These are phyloP conservation scores for Hemisphaericaspora xylofermentans DNA, from an alignment of 1,139 yeast species.

Conservation along the genomic window DNA sequence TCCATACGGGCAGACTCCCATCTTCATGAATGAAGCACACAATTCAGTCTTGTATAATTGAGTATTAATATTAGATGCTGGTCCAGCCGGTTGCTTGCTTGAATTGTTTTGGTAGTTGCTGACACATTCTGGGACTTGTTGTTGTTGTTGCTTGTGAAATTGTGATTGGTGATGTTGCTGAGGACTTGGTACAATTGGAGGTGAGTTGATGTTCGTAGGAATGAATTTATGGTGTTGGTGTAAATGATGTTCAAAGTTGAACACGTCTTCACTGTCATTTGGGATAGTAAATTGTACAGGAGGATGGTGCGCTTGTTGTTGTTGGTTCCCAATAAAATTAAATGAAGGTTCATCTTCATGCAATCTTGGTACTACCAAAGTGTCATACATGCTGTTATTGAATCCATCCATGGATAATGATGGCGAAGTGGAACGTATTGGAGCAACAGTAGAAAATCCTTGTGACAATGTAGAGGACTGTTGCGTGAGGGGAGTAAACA, in stretches of 20 bases:
- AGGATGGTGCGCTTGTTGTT: not conserved
- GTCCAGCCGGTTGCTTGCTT: not conserved
- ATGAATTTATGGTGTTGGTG: constrained; percentile 11
- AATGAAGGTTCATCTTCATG: constrained; percentile 2
- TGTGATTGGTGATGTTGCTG: not conserved
- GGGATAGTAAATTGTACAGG: constrained; percentile 2
- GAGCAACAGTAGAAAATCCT: constrained; percentile 11
- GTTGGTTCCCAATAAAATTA: not conserved
- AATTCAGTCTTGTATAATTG: constrained; percentile 87
- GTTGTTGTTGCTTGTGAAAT: constrained; percentile 1
- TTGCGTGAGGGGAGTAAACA: not conserved
- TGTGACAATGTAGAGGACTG: constrained; percentile 1
- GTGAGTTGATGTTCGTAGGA: constrained; percentile 1
- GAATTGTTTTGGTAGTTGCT: constrained; percentile 5
- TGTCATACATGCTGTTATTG: constrained; percentile 1
- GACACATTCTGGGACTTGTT: not conserved
- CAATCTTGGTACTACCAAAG: constrained; percentile 1
- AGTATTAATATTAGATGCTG: constrained; percentile 50
- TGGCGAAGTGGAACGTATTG: constrained; percentile 1
- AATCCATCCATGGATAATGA: not conserved
- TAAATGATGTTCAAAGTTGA: constrained; percentile 23
- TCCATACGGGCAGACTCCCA: constrained; percentile 83
- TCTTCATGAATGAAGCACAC: constrained; percentile 74
- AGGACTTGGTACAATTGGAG: not conserved
- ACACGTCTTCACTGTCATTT: constrained; percentile 21